A percentile compares a stretch with the other conserved stretches of the same genome.
phyloP scores from a whole-genome alignment of 306 rosid species.

The Erythrophleum fordii region DNA sequence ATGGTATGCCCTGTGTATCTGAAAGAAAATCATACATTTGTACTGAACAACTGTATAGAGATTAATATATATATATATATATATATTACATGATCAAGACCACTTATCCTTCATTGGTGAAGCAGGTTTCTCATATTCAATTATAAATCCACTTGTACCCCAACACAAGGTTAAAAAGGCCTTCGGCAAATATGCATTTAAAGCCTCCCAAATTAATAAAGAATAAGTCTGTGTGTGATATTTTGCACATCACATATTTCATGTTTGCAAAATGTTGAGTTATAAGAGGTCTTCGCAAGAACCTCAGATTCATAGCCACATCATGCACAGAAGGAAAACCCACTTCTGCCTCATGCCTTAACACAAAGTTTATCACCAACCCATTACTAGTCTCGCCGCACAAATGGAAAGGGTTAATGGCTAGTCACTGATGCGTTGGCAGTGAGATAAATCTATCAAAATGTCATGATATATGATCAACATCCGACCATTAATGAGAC shows the following conservation, averaged over 20 bases:
- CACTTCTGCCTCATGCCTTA: background rate
- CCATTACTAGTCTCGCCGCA: background rate
- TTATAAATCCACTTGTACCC: background rate
- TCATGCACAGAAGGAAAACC: background rate
- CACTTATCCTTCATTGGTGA: background rate
- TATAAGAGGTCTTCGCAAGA: background rate
- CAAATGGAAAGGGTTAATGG: constrained; percentile 7
- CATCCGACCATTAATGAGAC: background rate
- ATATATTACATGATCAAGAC: background rate
- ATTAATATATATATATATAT: too few relatives aligned
- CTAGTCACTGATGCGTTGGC: background rate
- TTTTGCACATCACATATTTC: background rate
- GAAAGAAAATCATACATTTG: background rate
- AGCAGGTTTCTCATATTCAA: background rate
- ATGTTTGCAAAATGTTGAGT: background rate
- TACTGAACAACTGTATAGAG: background rate
- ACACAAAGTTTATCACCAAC: background rate
- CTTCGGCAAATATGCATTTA: background rate
- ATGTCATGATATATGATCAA: background rate
- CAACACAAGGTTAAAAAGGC: background rate
- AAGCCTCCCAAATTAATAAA: background rate
- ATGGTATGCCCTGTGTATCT: background rate
- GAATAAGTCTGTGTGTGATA: background rate
- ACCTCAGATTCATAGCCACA: background rate
- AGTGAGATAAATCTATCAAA: background rate